Evolutionary conservation across 2,329 filamentous ascomycete species (phyloP).

Genomic region (Chaetomiaceae sp.): DNA sequence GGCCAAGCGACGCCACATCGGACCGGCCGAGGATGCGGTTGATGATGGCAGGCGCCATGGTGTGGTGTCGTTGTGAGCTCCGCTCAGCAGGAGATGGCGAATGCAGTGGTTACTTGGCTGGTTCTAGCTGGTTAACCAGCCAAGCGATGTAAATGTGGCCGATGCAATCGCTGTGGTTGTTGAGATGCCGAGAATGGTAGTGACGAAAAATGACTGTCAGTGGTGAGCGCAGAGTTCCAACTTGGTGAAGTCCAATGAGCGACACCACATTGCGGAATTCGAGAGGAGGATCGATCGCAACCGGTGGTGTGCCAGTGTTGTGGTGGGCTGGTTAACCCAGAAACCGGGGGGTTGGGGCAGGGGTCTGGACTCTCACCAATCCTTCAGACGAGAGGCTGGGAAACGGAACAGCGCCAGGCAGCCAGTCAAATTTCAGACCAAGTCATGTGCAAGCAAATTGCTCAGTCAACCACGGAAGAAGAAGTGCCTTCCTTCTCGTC

Average conservation of each 20-base stretch:
- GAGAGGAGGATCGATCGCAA: neutral
- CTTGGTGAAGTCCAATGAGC: neutral
- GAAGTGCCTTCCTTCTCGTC: neutral
- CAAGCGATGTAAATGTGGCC: conserved; percentile 9
- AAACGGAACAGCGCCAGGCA: neutral
- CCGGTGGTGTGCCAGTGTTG: conserved; percentile 10
- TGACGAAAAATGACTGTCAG: neutral
- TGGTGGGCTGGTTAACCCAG: conserved; percentile 24
- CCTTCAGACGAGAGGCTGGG: conserved; percentile 2
- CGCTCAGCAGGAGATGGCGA: neutral
- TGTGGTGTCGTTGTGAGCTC: conserved; percentile 2
- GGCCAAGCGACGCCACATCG: conserved; percentile 35
- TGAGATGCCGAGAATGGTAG: neutral
- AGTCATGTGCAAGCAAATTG: conserved; percentile 10
- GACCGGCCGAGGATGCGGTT: conserved; percentile 29
- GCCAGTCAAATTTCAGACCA: neutral
- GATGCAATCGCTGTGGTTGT: neutral
- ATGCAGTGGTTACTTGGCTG: conserved; percentile 19
- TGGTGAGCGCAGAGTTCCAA: neutral
- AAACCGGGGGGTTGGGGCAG: conserved; percentile 25
- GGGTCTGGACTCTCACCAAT: neutral
- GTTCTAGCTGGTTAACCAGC: conserved; percentile 27
- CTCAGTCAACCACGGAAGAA: neutral
- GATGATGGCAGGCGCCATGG: conserved; percentile 40
- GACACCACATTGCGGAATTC: neutral